These are phyloP conservation scores for Colletotrichum theobromicola DNA, from an alignment of 2,329 filamentous ascomycete genomes.

Conservation along the genomic window DNA sequence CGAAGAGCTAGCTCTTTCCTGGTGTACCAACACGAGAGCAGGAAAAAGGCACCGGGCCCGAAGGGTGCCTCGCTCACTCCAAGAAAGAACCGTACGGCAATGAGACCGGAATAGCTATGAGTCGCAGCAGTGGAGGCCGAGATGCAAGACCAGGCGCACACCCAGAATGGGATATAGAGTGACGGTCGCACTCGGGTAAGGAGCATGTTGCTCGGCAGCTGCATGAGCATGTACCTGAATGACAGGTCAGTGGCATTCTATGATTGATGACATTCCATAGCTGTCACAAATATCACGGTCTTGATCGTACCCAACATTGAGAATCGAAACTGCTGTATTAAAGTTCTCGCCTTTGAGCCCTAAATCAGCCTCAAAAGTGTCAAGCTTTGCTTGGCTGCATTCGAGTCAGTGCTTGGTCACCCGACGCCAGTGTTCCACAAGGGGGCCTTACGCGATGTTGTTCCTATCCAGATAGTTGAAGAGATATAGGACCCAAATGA, in stretches of 20 bases:
- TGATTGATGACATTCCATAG: too few relatives aligned
- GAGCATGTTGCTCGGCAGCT: conserved; percentile 17
- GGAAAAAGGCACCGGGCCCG: conserved; percentile 44
- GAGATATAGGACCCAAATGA: neutral
- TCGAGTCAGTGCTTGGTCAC: neutral
- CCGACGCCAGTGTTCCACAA: neutral
- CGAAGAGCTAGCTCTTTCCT: conserved; percentile 69
- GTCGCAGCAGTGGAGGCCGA: neutral
- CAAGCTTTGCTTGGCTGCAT: neutral
- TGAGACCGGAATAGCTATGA: neutral
- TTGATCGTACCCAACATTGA: neutral
- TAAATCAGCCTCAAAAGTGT: neutral
- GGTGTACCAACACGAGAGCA: conserved; percentile 71
- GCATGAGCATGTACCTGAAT: neutral
- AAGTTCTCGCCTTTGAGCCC: neutral
- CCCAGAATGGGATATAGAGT: conserved; percentile 22
- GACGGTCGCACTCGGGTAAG: conserved; percentile 15
- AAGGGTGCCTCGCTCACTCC: neutral
- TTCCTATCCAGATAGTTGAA: conserved; percentile 9
- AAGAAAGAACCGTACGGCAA: neutral
- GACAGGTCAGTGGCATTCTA: neutral
- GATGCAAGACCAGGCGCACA: neutral
- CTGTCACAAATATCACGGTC: neutral
- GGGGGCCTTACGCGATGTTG: conserved; percentile 14
- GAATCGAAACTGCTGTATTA: neutral